These are phyloP conservation scores for Zarea fungicola DNA, from an alignment of 2,329 filamentous ascomycete species.

Conservation along the genomic window DNA sequence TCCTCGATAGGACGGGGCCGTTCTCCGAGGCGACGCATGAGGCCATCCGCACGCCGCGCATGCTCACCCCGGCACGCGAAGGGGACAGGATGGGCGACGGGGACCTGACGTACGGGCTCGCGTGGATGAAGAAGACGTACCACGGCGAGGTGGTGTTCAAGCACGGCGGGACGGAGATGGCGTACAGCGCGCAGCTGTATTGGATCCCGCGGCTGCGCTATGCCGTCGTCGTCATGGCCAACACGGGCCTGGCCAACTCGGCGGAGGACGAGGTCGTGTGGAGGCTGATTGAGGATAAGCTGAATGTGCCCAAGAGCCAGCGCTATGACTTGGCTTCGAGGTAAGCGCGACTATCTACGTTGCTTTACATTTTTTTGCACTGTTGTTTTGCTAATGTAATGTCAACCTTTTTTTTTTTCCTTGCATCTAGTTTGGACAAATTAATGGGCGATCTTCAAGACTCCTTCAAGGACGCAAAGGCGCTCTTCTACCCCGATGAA, in stretches of 20 bases:
- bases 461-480: neutral
- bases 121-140: constrained; percentile 6
- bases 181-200: constrained; percentile 5
- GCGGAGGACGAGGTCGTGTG: constrained; percentile 7
- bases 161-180: neutral
- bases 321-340: neutral
- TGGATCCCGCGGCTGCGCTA: neutral
- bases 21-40: constrained; percentile 22
- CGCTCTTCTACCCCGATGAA: constrained; percentile 3
- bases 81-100: neutral
- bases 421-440: neutral
- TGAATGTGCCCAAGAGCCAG: neutral
- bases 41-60: constrained; percentile 16
- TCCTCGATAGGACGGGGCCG: constrained; percentile 30
- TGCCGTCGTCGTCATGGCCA: constrained; percentile 3
- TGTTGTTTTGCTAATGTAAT: too few species aligned
- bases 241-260: constrained; percentile 3
- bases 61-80: neutral
- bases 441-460: neutral
- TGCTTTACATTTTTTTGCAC: too few species aligned
- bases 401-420: too few species aligned
- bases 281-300: constrained; percentile 8
- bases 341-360: too few species aligned
- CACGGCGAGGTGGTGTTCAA: constrained; percentile 7
- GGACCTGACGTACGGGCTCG: constrained; percentile 7